Percentiles rank a stretch among this genome's conserved stretches.
Evolutionary conservation across 768 basidiomycete genomes (phyloP).

Genomic region (Agaricus sinodeliciosus): DNA sequence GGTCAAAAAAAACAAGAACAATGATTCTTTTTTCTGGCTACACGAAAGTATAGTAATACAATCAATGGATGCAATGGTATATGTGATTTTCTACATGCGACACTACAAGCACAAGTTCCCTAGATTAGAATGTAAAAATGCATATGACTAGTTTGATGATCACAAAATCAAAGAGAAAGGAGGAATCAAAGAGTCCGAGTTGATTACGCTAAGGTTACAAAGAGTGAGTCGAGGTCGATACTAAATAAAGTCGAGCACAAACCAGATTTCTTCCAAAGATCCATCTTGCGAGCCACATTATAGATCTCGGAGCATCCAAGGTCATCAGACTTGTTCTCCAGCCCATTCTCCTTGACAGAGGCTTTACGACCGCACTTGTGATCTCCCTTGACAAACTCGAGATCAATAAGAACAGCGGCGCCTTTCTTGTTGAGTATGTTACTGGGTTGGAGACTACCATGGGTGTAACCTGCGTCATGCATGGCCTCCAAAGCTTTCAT

Average conservation of each 20-base stretch:
- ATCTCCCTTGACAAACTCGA: conserved; percentile 6
- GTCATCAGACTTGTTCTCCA: conserved; percentile 8
- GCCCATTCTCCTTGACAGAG: background rate
- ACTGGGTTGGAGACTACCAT: conserved; percentile 6
- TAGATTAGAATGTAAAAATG: background rate
- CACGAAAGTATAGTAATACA: background rate
- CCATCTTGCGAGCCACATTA: conserved; percentile 7
- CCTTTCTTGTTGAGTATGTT: conserved; percentile 7
- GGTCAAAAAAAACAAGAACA: background rate
- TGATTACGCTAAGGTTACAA: too few species aligned
- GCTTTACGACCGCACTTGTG: conserved; percentile 9
- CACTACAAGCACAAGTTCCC: background rate
- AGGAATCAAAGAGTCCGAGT: background rate
- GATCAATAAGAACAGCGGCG: conserved; percentile 6
- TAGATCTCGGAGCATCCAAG: conserved; percentile 10
- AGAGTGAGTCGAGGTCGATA: background rate
- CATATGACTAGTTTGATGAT: background rate
- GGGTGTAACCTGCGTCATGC: conserved; percentile 7
- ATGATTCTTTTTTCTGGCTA: background rate
- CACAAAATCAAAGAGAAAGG: background rate
- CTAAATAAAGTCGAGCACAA: background rate
- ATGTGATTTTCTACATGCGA: conserved; percentile 1
- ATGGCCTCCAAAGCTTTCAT: conserved; percentile 6
- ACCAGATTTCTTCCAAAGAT: conserved; percentile 12
- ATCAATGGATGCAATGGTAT: conserved; percentile 1